phyloP scores from a whole-genome alignment of 225 moss, liverwort and hornwort genomes.

The Takakia lepidozioides region DNA sequence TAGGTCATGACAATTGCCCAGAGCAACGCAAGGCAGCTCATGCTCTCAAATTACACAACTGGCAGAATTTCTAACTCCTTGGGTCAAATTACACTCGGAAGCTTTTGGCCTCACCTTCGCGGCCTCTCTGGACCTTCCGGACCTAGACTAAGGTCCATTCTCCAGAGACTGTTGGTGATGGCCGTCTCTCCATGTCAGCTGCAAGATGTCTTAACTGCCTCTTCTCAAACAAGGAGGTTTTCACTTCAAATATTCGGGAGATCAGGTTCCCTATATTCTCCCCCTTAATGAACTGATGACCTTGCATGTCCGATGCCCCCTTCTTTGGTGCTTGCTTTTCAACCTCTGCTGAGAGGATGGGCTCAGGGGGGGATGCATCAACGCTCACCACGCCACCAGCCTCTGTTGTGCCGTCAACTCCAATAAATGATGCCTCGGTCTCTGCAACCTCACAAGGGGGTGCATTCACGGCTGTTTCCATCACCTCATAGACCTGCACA shows the following conservation, averaged over 20 bases:
- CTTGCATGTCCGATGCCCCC: constrained; percentile 17
- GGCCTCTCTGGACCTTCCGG: too few relatives aligned
- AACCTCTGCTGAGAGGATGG: constrained; percentile 27
- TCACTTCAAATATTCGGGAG: constrained; percentile 50
- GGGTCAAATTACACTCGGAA: too few relatives aligned
- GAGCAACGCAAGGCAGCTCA: too few relatives aligned
- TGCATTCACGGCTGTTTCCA: constrained; percentile 66
- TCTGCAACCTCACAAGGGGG: constrained; percentile 29
- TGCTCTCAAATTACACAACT: too few relatives aligned
- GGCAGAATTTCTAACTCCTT: too few relatives aligned
- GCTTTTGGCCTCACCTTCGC: too few relatives aligned
- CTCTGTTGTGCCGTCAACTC: constrained; percentile 5
- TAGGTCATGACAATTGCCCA: too few relatives aligned
- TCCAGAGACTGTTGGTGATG: constrained; percentile 41
- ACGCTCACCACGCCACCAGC: constrained; percentile 8
- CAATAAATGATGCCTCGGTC: constrained; percentile 3
- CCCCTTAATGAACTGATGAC: constrained; percentile 34
- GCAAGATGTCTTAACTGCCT: constrained; percentile 29
- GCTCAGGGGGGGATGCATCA: constrained; percentile 31
- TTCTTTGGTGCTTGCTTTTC: constrained; percentile 30
- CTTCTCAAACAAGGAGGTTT: constrained; percentile 49
- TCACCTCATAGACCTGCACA: constrained; percentile 72
- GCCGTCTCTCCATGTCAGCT: constrained; percentile 27
- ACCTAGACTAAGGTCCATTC: constrained; percentile 56
- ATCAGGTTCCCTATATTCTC: constrained; percentile 38